These are phyloP conservation scores for Cutaneotrichosporon mucoides DNA, from an alignment of 1,284 basidiomycete species.

Conservation along the genomic window DNA sequence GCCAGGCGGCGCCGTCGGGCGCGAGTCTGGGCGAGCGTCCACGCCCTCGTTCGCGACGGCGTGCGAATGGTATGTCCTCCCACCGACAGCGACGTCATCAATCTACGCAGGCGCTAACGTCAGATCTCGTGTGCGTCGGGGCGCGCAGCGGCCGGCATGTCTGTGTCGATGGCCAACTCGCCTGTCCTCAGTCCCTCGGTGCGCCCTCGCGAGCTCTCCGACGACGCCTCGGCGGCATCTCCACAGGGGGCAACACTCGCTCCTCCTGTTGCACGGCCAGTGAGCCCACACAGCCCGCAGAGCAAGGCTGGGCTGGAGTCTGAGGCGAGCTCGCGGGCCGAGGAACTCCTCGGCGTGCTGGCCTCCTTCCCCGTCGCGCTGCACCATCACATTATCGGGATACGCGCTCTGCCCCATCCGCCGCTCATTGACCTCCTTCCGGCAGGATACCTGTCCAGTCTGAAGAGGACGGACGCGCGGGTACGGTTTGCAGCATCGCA, in stretches of 20 bases:
- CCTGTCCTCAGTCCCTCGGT: neutral
- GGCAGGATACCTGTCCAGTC: constrained; percentile 35
- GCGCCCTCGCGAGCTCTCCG: neutral
- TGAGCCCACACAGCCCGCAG: neutral
- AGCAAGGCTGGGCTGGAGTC: neutral
- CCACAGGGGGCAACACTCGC: neutral
- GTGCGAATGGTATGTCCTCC: constrained; percentile 36
- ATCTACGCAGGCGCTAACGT: neutral
- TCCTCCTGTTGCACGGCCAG: neutral
- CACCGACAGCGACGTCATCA: neutral
- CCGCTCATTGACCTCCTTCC: constrained; percentile 46
- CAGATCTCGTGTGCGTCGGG: constrained; percentile 12
- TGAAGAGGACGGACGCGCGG: constrained; percentile 45
- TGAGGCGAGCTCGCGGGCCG: constrained; percentile 9
- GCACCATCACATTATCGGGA: constrained; percentile 45
- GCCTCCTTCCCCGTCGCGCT: constrained; percentile 46
- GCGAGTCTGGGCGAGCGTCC: constrained; percentile 39
- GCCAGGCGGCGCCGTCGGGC: neutral
- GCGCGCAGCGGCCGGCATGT: neutral
- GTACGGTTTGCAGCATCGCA: constrained; percentile 43
- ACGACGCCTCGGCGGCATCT: neutral
- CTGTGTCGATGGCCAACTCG: neutral
- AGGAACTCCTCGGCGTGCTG: constrained; percentile 42
- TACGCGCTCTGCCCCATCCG: constrained; percentile 41
- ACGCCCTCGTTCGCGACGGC: constrained; percentile 38